Evolutionary conservation across 2,329 filamentous ascomycete genomes (phyloP), one percentile per base, ranked within the genome.

Genomic region (Rasamsonia emersonii): DNA sequence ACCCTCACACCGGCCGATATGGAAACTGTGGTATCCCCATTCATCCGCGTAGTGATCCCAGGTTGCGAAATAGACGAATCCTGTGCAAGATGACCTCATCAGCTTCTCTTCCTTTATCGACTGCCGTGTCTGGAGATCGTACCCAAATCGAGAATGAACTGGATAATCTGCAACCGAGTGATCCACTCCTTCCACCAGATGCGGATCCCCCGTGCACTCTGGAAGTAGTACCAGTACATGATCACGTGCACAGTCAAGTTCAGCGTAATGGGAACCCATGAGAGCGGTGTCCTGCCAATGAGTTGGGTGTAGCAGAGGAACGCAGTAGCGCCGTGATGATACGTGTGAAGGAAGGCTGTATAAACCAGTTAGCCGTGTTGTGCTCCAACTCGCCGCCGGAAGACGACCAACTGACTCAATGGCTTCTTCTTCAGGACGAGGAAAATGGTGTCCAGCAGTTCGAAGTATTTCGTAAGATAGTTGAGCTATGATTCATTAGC

Each of bases 161-260:
- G 86, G 51, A 80, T 77, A 61, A 94, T 94, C 65, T 94, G 86
- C 52, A 93, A 79, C 53, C 85, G 81, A 47, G 86, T 94, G 56
- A 94, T 88, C 82, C 86, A 94, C 67, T 93, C 83, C 78, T 94
- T 94, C 86, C 86, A 94, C 85, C 85, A 93, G 64, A 93, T 86
- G 53, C 78, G 79, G 61, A 94, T 75, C 48, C 86, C 86, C 48
- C 86, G 84, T 31, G 86, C 85, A 54, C 82, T 86, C 71, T 93
- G 86, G 77, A 93, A 93, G 75, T 94, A 93, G 77, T 93, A 93
- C 85, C 85, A 93, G 79, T 94, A 94, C 86, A 94, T 94, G 61
- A 93, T 81, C 37, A 93, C 86, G 65, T 94, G 86, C 31, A 94
- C 86, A 42, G 75, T 77, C 51, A 94, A 66, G 71, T 94, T 93